A percentile compares a stretch with the other conserved stretches of the same genome.
These are phyloP conservation scores for Botrytis fabae DNA, from an alignment of 2,329 filamentous ascomycete genomes.

Conservation along the genomic window DNA sequence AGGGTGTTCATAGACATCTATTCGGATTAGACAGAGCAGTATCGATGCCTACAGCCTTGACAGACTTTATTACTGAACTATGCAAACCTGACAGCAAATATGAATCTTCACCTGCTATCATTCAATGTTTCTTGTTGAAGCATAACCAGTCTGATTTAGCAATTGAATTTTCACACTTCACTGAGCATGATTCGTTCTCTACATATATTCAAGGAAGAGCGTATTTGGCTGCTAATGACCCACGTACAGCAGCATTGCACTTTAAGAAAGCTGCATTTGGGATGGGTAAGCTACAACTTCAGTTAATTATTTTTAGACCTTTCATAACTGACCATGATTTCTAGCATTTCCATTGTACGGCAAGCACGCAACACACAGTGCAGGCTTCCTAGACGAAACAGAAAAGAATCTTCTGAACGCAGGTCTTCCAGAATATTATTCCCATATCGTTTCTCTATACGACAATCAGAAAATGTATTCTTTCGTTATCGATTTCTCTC, in stretches of 20 bases:
- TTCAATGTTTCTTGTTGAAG: slow-evolving; percentile 63
- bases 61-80: slow-evolving; percentile 65
- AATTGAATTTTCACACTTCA: slow-evolving; percentile 57
- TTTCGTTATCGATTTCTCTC: slow-evolving; percentile 81
- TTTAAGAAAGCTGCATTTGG: slow-evolving; percentile 84
- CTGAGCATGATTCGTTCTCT: slow-evolving; percentile 59
- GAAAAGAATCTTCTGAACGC: slow-evolving; percentile 70
- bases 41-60: slow-evolving; percentile 59
- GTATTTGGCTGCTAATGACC: slow-evolving; percentile 71
- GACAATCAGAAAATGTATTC: slow-evolving; percentile 76
- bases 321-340: slow-evolving; percentile 14
- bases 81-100: slow-evolving; percentile 67
- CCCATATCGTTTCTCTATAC: slow-evolving; percentile 80
- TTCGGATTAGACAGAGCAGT: slow-evolving; percentile 57
- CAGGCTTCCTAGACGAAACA: slow-evolving; percentile 70
- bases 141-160: slow-evolving; percentile 61
- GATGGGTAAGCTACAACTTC: slow-evolving; percentile 62
- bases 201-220: slow-evolving; percentile 85
- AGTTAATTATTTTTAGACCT: too few relatives aligned
- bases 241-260: slow-evolving; percentile 67
- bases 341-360: slow-evolving; percentile 34
- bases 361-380: slow-evolving; percentile 50
- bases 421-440: slow-evolving; percentile 81
- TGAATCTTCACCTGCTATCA: slow-evolving; percentile 59
- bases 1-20: slow-evolving; percentile 62